phyloP scores from a whole-genome alignment of 768 basidiomycete species.

The Rhizopogon vinicolor region DNA sequence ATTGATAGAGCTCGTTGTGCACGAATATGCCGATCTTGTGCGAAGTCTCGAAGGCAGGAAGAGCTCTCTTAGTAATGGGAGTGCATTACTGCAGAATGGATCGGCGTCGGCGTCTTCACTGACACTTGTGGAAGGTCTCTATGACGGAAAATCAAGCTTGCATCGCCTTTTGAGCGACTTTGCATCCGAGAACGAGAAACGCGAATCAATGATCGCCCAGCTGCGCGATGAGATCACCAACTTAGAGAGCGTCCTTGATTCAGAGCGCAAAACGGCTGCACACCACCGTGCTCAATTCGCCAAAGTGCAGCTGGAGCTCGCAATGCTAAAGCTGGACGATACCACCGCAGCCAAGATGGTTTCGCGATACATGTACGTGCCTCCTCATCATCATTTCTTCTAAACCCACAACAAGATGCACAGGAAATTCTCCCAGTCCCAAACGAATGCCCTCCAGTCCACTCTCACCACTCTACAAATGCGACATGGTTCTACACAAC shows the following conservation, averaged over 20 bases:
- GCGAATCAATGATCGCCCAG: conserved; percentile 38
- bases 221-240: conserved; percentile 41
- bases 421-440: conserved; percentile 82
- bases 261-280: conserved; percentile 39
- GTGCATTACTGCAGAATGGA: conserved; percentile 4
- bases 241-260: conserved; percentile 38
- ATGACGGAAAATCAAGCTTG: conserved; percentile 45
- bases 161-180: conserved; percentile 47
- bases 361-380: conserved; percentile 73
- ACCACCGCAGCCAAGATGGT: conserved; percentile 80
- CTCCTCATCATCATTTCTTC: conserved; percentile 1
- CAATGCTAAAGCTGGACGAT: conserved; percentile 58
- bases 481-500: conserved; percentile 57
- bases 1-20: conserved; percentile 60
- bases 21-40: conserved; percentile 75
- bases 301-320: conserved; percentile 43
- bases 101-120: conserved; percentile 15
- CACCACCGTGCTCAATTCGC: conserved; percentile 43
- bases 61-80: conserved; percentile 11
- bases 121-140: conserved; percentile 33
- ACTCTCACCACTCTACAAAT: conserved; percentile 54
- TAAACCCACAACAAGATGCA: too few relatives aligned
- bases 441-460: conserved; percentile 60
- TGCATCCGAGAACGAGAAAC: conserved; percentile 39
- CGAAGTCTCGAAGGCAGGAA: conserved; percentile 52